Evolutionary conservation across 345 rosid genomes (phyloP), one percentile per base, ranked within the genome.

Genomic region (Pseudoturritis turrita): DNA sequence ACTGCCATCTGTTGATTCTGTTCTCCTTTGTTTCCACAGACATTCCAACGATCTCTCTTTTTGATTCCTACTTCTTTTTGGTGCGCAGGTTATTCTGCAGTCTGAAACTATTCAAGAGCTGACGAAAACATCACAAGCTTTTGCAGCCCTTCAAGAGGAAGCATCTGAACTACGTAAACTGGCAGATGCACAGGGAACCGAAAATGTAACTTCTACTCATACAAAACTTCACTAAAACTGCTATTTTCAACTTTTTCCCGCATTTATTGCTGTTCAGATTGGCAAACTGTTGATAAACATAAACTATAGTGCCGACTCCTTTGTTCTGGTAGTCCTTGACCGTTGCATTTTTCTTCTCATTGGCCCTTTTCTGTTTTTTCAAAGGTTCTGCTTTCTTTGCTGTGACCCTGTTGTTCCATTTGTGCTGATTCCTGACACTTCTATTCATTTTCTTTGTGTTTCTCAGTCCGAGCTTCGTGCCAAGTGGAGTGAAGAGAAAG

Each of bases 71-170:
- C 18, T 17, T 19, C 17, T 68, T 64, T 29, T 71, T 45, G 81
- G 58, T 65, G 50, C 18, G 37, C 88, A 95, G 99, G 97, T 95
- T 71, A 72, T 91, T 77, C 76, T 91, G 66, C 99, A 89, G 81
- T 89, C 99, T 19, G 99, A 91, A 81, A 88, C 99, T 52, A 95
- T 95, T 72, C 95, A 89, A 75, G 99, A 95, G 84, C 80, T 91
- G 77, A 83, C 90, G 12, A 89, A 83, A 82, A 88, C 97, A 45
- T 95, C 99, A 12, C 87, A 89, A 68, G 87, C 83, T 62, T 83
- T 89, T 83, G 84, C 87, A 62, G 59, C 76, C 22, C 78, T 91
- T 73, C 93, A 89, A 74, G 84, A 84, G 71, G 93, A 95, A 80
- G 86, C 88, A 57, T 84, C 87, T 71, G 89, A 81, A 54, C 82